Percentiles rank a stretch among this genome's conserved stretches.
Evolutionary conservation across 2,329 filamentous ascomycete species (phyloP).

Genomic region (Paraphaeosphaeria minitans): DNA sequence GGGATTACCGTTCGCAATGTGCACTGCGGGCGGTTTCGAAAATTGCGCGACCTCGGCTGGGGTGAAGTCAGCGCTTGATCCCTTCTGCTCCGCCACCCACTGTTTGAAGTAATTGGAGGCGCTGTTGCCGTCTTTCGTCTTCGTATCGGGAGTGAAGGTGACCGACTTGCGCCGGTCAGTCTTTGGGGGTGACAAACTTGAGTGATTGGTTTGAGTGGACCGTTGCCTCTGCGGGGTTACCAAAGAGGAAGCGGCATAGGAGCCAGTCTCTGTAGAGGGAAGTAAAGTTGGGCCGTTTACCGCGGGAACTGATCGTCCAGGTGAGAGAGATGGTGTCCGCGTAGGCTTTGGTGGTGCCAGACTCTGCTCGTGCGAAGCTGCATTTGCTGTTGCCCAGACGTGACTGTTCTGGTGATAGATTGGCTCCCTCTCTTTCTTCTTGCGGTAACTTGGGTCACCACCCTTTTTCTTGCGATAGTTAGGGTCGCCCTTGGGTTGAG

Average conservation of each 20-base stretch:
- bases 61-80: slow-evolving; percentile 27
- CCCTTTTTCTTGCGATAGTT: slow-evolving; percentile 45
- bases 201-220: slow-evolving; percentile 16
- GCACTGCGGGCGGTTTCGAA: slow-evolving; percentile 27
- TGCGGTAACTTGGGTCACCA: slow-evolving; percentile 24
- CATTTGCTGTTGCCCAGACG: not conserved
- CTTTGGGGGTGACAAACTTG: slow-evolving; percentile 27
- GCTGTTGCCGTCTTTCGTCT: slow-evolving; percentile 61
- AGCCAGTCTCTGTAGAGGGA: slow-evolving; percentile 37
- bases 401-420: not conserved
- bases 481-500: slow-evolving; percentile 37
- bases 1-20: slow-evolving; percentile 27
- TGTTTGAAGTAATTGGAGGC: slow-evolving; percentile 58
- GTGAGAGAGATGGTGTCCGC: slow-evolving; percentile 29
- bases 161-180: slow-evolving; percentile 60
- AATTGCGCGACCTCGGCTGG: slow-evolving; percentile 34
- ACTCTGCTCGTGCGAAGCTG: not conserved
- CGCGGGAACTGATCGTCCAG: slow-evolving; percentile 17
- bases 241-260: slow-evolving; percentile 14
- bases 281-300: slow-evolving; percentile 30
- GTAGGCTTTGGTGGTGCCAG: slow-evolving; percentile 10
- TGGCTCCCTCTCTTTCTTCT: slow-evolving; percentile 15
- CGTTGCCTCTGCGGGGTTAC: slow-evolving; percentile 25
- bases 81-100: slow-evolving; percentile 50
- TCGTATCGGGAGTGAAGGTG: slow-evolving; percentile 68